Evolutionary conservation across 805 yeast genomes (phyloP), one percentile per base, ranked within the genome.

Genomic region (Torulaspora microellipsoides): DNA sequence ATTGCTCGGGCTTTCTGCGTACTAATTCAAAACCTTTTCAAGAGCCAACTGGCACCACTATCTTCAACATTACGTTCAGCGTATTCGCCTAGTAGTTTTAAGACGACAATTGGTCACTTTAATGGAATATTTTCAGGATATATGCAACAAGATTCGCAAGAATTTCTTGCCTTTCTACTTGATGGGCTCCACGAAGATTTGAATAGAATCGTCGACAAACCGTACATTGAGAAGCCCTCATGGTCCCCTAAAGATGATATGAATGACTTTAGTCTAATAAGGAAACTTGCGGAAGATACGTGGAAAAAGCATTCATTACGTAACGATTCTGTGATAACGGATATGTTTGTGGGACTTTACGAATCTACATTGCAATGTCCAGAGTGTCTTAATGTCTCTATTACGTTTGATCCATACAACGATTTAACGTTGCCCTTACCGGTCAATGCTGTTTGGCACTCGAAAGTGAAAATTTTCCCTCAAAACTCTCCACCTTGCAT

Each of bases 111-210:
- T 28, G 98, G 97, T 0, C 75, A 81, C 47, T 85, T 76, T 57
- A 85, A 89, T 31, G 76, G 83, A 1, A 79, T 86, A 79, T 93
- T 93, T 68, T 75, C 85, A 0, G 96, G 93, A 0, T 88, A 83
- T 57, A 80, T 77, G 52, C 98, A 93, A 62, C 98, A 91, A 59
- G 99, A 91, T 60, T 87, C 97, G 0, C 98, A 93, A 62, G 98
- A 93, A 59, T 84, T 93, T 56, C 70, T 91, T 38, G 89, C 95
- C 12, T 91, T 86, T 72, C 65, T 93, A 20, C 71, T 93, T 17
- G 98, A 93, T 66, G 91, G 95, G 2, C 69, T 91, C 27, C 98
- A 93, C 59, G 98, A 91, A 64, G 98, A 91, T 65, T 70, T 91
- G 50, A 93, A 93, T 58, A 72, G 96, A 43, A 82, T 91, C 25